Base-by-base conservation (phyloP, 2,329 filamentous ascomycete genomes). In the Clonostachys rhizophaga region DNA sequence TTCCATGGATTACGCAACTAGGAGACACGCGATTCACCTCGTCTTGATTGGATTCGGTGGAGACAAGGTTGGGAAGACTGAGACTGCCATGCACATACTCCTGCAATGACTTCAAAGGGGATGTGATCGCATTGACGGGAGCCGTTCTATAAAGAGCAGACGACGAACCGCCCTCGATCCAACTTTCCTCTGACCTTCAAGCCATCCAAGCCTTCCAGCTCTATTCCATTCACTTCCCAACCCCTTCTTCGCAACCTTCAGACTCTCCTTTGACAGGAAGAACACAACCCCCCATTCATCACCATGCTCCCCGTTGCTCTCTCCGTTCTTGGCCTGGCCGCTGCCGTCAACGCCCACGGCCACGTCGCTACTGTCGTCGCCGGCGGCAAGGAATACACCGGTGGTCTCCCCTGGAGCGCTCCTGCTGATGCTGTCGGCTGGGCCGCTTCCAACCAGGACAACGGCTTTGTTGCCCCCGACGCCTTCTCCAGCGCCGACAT, bases 401-500 rank as follows among this genome's bases (percentile, higher is more conserved):
- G 64, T 42, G 60, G 58, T 36, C 43, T 63, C 36, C 58, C 59
- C 11, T 46, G 52, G 34, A 53, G 55, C 41, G 58, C 54, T 56
- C 58, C 57, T 5, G 47, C 50, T 17, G 54, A 64, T 37, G 65
- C 61, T 12, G 64, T 66, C 43, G 64, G 63, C 20, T 67, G 64
- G 64, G 53, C 60, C 34, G 64, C 63, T 45, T 52, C 49, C 34
- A 58, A 67, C 60, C 57, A 63, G 54, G 62, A 66, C 55, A 66
- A 69, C 49, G 70, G 72, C n/a, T 74, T 70, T 55, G 71, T 78
- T 45, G 65, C 64, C 17, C 75, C 76, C 33, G 65, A 60, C 42
- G 54, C 58, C 39, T 71, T 67, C 45, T 54, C 54, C 16, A 56
- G 53, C 6, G 47, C 59, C n/a, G 70, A 75, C 47, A 77, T 78